Evolutionary conservation across 805 yeast genomes (phyloP).

Genomic region (Ogataea paradorogensis): DNA sequence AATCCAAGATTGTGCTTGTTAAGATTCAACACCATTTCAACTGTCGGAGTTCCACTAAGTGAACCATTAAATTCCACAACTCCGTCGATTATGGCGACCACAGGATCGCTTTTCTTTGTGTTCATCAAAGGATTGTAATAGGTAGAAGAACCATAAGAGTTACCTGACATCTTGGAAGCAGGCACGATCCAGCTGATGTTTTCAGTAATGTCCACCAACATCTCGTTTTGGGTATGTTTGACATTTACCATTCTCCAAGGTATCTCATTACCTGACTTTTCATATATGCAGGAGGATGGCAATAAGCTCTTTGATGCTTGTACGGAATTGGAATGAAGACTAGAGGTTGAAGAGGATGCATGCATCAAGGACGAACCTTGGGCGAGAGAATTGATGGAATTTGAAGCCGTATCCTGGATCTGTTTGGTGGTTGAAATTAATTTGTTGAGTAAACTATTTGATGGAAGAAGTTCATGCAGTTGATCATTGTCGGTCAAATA

Average conservation of each 20-base stretch:
- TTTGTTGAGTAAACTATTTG: constrained; percentile 51
- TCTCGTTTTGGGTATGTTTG: constrained; percentile 75
- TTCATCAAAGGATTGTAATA: constrained; percentile 29
- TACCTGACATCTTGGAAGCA: constrained; percentile 21
- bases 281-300: constrained; percentile 24
- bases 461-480: constrained; percentile 67
- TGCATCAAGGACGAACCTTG: constrained; percentile 25
- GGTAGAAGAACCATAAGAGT: constrained; percentile 19
- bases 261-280: constrained; percentile 36
- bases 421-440: constrained; percentile 43
- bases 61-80: constrained; percentile 59
- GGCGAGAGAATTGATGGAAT: constrained; percentile 28
- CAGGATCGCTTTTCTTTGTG: constrained; percentile 31
- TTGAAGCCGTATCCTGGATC: constrained; percentile 32
- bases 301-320: constrained; percentile 12
- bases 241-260: constrained; percentile 83
- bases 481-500: constrained; percentile 68
- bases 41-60: constrained; percentile 74
- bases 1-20: constrained; percentile 47
- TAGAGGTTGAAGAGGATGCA: constrained; percentile 15
- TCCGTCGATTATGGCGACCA: constrained; percentile 61
- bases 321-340: constrained; percentile 12
- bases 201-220: constrained; percentile 81
- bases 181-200: constrained; percentile 52
- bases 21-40: constrained; percentile 53